Evolutionary conservation across 805 yeast genomes (phyloP).

Genomic region (Metschnikowia lachancei): DNA sequence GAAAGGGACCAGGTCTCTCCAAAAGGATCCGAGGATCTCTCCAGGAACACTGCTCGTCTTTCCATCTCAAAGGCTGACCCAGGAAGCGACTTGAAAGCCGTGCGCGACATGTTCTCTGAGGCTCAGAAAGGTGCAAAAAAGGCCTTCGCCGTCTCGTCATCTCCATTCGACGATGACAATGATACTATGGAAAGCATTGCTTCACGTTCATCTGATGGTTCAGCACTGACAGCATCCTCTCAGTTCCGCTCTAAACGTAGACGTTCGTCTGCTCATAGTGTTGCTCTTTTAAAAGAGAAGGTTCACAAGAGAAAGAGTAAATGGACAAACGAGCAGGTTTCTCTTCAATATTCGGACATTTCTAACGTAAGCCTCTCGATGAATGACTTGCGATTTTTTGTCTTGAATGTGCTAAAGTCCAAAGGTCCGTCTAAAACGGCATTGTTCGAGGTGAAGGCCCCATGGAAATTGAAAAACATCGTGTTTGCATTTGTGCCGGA

Average conservation of each 20-base stretch:
- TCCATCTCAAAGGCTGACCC: constrained; percentile 26
- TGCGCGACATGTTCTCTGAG: constrained; percentile 11
- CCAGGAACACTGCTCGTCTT: constrained; percentile 27
- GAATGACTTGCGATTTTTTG: constrained; percentile 9
- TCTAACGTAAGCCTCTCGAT: constrained; percentile 4
- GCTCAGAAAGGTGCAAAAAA: constrained; percentile 10
- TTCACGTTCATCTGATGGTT: constrained; percentile 24
- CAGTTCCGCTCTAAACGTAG: constrained; percentile 29
- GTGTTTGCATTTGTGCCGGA: constrained; percentile 68
- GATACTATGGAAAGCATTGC: constrained; percentile 24
- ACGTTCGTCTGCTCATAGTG: constrained; percentile 37
- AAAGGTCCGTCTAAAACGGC: constrained; percentile 9
- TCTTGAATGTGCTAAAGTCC: constrained; percentile 9
- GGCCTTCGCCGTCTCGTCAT: constrained; percentile 19
- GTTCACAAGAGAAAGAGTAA: constrained; percentile 32
- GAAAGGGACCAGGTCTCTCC: neutral
- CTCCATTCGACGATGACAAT: constrained; percentile 25
- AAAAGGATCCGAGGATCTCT: constrained; percentile 8
- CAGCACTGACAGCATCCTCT: constrained; percentile 6
- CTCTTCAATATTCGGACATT: constrained; percentile 1
- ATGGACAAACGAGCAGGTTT: constrained; percentile 28
- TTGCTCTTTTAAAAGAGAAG: constrained; percentile 19
- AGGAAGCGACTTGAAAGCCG: constrained; percentile 3
- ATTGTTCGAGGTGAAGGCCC: constrained; percentile 9
- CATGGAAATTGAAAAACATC: constrained; percentile 34